Conservation (phyloP, 108 stramenopile genomes). For the Discostella stelligeroides region DNA sequence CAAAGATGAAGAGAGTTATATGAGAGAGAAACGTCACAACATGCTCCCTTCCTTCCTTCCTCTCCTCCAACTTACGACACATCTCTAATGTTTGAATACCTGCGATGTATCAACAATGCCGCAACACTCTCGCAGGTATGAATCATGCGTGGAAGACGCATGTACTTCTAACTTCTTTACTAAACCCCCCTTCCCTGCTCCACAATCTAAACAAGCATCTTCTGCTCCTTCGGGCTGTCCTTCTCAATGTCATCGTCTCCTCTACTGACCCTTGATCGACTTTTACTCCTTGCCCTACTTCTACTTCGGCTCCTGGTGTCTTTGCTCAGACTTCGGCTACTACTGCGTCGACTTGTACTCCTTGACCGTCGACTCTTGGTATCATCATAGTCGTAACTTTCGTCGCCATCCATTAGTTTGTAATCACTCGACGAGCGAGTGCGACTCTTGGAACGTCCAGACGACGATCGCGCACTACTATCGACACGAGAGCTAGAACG, state of each 20-base stretch:
- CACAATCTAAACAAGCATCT: slow-evolving; percentile 40
- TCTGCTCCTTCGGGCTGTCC: slow-evolving; percentile 14
- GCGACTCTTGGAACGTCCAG: slow-evolving; percentile 11
- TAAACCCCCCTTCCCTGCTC: background rate
- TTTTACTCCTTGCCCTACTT: slow-evolving; percentile 40
- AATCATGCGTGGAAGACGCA: too few relatives aligned
- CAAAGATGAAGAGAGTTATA: too few relatives aligned
- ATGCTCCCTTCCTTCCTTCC: too few relatives aligned
- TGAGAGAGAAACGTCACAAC: too few relatives aligned
- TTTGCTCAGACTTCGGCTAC: too few relatives aligned
- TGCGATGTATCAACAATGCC: too few relatives aligned
- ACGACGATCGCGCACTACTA: slow-evolving; percentile 12
- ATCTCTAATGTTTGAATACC: too few relatives aligned
- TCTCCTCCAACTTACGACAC: too few relatives aligned
- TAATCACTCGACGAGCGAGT: slow-evolving; percentile 55
- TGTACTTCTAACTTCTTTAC: too few relatives aligned
- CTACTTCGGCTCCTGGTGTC: slow-evolving; percentile 21
- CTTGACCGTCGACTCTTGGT: too few relatives aligned
- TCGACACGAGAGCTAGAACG: slow-evolving; percentile 48
- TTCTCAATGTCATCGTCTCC: slow-evolving; percentile 5
- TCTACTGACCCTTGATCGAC: slow-evolving; percentile 19
- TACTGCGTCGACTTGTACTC: too few relatives aligned
- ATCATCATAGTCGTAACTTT: slow-evolving; percentile 48
- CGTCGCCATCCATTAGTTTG: slow-evolving; percentile 60
- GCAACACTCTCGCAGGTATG: too few relatives aligned